Evolutionary conservation across 768 basidiomycete genomes (phyloP).

Genomic region (Tephrocybe sp.): DNA sequence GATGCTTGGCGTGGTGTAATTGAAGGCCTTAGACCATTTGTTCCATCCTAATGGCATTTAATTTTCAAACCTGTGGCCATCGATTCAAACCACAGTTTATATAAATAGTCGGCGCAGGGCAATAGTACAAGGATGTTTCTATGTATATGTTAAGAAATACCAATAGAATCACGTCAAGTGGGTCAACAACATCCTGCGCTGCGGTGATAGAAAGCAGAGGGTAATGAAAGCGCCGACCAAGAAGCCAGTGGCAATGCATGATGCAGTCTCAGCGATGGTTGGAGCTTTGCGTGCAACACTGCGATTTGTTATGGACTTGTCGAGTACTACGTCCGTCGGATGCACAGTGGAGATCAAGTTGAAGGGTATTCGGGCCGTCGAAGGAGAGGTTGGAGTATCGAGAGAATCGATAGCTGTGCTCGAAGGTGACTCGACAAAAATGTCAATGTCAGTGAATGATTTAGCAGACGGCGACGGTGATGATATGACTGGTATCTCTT

Average conservation of each 20-base stretch:
- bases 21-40: neutral
- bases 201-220: constrained; percentile 47
- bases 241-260: constrained; percentile 51
- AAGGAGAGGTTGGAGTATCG: neutral
- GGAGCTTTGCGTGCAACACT: constrained; percentile 14
- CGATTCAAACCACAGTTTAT: too few relatives aligned
- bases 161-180: constrained; percentile 21
- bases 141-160: too few relatives aligned
- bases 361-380: neutral
- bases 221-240: constrained; percentile 59
- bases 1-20: neutral
- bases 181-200: constrained; percentile 44
- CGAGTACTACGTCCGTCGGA: too few relatives aligned
- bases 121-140: neutral
- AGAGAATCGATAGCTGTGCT: constrained; percentile 4
- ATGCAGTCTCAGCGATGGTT: constrained; percentile 32
- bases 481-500: neutral
- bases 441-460: constrained; percentile 3
- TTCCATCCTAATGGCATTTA: neutral
- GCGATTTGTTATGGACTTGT: constrained; percentile 9
- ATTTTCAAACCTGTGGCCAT: too few relatives aligned
- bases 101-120: too few relatives aligned
- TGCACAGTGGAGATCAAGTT: neutral
- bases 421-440: constrained; percentile 4
- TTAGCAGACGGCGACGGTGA: neutral